A percentile compares a stretch with the other conserved stretches of the same genome.
phyloP scores from a whole-genome alignment of 345 rosid species.

The Sonneratia alba region DNA sequence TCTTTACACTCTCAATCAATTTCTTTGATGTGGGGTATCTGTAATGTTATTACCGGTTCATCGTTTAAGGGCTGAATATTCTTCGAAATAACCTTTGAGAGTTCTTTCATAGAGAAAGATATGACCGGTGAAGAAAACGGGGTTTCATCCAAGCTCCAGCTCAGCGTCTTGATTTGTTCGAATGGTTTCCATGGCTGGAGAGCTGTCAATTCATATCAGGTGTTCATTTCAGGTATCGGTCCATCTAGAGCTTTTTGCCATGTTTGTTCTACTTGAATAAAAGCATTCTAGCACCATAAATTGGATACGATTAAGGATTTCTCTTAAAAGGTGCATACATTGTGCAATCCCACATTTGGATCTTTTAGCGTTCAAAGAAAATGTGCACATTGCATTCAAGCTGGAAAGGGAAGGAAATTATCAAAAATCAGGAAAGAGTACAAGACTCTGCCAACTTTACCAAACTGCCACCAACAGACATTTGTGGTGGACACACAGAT shows the following conservation, averaged over 20 bases:
- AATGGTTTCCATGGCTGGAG: too few relatives aligned
- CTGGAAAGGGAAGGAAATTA: not conserved
- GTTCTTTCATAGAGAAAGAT: too few relatives aligned
- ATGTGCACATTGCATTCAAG: slow-evolving; percentile 3
- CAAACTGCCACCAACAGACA: slow-evolving; percentile 1
- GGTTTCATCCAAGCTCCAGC: too few relatives aligned
- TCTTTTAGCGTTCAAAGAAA: not conserved
- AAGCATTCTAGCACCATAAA: not conserved
- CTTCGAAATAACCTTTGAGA: not conserved
- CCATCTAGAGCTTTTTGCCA: not conserved
- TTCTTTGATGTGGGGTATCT: not conserved
- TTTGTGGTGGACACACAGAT: not conserved
- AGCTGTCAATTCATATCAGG: not conserved
- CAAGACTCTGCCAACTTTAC: slow-evolving; percentile 4
- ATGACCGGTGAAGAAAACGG: too few relatives aligned
- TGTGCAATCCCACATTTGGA: not conserved
- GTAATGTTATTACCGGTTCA: not conserved
- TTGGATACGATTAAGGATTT: not conserved
- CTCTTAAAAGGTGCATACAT: not conserved
- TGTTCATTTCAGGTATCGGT: not conserved
- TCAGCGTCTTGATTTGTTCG: too few relatives aligned
- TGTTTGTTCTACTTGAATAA: not conserved
- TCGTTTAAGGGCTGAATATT: not conserved
- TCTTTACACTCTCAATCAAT: not conserved
- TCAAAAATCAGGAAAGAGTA: not conserved